Evolutionary conservation across 2,329 filamentous ascomycete genomes (phyloP), one percentile per base, ranked within the genome.

Genomic region (Diaporthe eres): DNA sequence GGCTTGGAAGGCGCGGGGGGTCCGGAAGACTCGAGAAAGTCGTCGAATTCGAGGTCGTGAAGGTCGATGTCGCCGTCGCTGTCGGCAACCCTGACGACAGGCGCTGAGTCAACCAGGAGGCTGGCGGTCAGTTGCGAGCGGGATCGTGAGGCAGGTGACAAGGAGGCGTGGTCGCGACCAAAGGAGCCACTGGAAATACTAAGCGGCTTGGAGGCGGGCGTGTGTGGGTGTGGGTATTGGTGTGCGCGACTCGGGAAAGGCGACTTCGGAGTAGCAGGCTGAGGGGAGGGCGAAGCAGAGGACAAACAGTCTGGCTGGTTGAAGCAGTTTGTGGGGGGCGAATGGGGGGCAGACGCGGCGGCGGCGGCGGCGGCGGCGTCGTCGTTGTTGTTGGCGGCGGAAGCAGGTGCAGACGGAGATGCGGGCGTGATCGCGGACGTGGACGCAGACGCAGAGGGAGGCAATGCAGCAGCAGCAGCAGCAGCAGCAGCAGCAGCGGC

Each of bases 201-300:
- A 61, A 65, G 57, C 13, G 74, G 37, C 57, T 72, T 75, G 67
- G 81, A 77, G 79, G 80, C 78, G 77, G 58, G 80, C 78, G 76
- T 74, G 79, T 61, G 72, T 79, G 77, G 77, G 31, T 72, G 53
- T 34, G 51, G 49, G 34, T 55, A 39, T 53, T 74, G 72, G 61
- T 55, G 58, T 74, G 76, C 74, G 77, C 77, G 79, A 78, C 77
- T 73, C 60, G 71, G 44, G 51, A 78, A 79, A 78, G 82, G 80
- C 77, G 84, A 84, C 79, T 81, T 82, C 77, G 87, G 86, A 51
- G 87, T 88, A 75, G 83, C 82, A 74, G 86, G 86, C 79, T 87
- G 86, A 75, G 87, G 85, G 77, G 86, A 85, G 72, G 85, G 81
- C 39, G 83, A 84, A 28, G 82, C 81, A 72, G 84, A 85, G 25